Evolutionary conservation across 768 basidiomycete genomes (phyloP), one percentile per base, ranked within the genome.

Genomic region (Clitopilus passeckerianus): DNA sequence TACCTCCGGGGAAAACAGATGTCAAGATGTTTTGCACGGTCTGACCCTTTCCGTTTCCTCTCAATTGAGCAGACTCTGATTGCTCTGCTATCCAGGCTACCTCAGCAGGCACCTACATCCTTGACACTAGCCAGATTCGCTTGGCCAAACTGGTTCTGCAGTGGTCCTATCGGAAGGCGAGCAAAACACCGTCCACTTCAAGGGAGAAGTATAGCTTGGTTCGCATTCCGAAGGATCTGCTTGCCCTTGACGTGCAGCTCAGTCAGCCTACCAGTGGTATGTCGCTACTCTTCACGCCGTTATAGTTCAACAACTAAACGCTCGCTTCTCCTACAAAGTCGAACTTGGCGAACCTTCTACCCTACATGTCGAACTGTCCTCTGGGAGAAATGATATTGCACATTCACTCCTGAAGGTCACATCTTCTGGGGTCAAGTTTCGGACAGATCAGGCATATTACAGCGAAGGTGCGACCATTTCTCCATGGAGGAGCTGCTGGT

Each of bases 11-110:
- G 6, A 73, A 74, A 53, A 89, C 85, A 20, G 63, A 67, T 1
- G 64, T 90, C 35, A 81, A 74, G 0, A 69, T 93, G 41, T 87
- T 83, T 65, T 95, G 89, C 67, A 81, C 90, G 7, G 95, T 95
- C 70, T 64, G 90, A 7, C 27, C 27, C 7, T 30, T 7, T 30
- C 27, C 7, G 27, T 30, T 3, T 30, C 27, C 4, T 30, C n/a
- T 30, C 27, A 30, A 30, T 30, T 30, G 3, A 30, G 7, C 27
- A 30, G 27, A 7, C 27, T 7, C 27, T 30, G 27, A 30, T 30
- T 30, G 7, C 27, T 30, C 27, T 7, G 27, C 4, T 7, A 30
- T 58, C 20, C 54, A 93, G 93, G 89, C 86, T 15, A 81, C 90
- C 3, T 78, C 85, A 15, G 75, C 79, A 52, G 95, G 95, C 10